Base-by-base conservation (phyloP, 352 stramenopile species). In the Peronospora belbahrii region DNA sequence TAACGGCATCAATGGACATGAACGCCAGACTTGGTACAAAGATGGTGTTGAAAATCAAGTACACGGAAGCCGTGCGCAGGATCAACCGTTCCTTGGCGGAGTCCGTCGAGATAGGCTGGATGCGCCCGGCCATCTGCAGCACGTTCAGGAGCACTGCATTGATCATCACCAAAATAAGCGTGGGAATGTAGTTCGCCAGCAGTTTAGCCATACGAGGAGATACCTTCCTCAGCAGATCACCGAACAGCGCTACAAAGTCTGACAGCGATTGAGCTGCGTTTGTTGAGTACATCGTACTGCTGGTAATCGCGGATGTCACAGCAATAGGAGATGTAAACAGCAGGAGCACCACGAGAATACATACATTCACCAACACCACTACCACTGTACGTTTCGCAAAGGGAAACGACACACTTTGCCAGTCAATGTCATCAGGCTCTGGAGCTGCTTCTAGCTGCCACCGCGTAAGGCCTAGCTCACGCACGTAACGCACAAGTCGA, bases 11-110 rank as follows among this genome's bases (percentile, higher is more conserved):
- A 61, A 93, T 93, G 8, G 81, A 93, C 44, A 88, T 82, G 55
- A 93, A 90, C 18, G 81, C 80, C 36, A 90, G 57, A 45, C 76
- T 90, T 4, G 81, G 81, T 46, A 93, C 78, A 49, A 90, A 88
- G 42, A 93, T 79, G 35, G 81, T 93, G 70, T 90, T 93, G 39
- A 93, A 93, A 41, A 93, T 84, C 51, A 93, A 56, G 48, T 93
- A 87, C 48, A 89, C 70, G 11, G 73, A 68, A 19, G 78, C 83
- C 6, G 74, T 86, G 41, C 75, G 81, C 45, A 93, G 45, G 37
- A 93, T 88, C 52, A 85, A 72, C 32, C 80, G 66, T 41, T 93
- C 81, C 39, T 93, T 93, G 38, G 72, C 78, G 25, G 81, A 93
- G 56, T 93, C 81, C 0, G 81, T 90, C 14, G 78, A 73, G 47